These are phyloP conservation scores for Micromonas pusilla DNA, from an alignment of 139 green algal species.

Conservation along the genomic window DNA sequence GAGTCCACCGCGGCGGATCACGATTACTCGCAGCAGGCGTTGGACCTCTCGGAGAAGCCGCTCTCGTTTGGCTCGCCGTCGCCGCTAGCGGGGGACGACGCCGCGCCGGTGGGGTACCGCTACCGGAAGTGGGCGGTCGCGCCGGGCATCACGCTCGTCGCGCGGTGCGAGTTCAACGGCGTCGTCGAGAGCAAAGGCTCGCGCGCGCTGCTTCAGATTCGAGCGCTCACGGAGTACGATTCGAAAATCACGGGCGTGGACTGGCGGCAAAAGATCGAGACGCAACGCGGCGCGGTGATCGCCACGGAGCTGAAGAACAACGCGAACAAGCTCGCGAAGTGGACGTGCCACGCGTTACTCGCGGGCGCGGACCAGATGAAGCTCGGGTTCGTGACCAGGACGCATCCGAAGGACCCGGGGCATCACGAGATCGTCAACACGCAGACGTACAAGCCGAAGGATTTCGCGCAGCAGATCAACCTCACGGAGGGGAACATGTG, in stretches of 20 bases:
- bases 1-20: constrained; percentile 90
- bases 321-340: constrained; percentile 93
- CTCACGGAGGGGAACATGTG: constrained; percentile 92
- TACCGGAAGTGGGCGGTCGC: constrained; percentile 79
- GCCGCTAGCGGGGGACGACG: constrained; percentile 43
- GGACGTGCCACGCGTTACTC: constrained; percentile 86
- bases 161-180: constrained; percentile 86
- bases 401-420: constrained; percentile 58
- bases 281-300: constrained; percentile 82
- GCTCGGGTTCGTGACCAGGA: constrained; percentile 69
- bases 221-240: constrained; percentile 96
- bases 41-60: constrained; percentile 19
- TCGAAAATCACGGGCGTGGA: constrained; percentile 62
- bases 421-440: constrained; percentile 87
- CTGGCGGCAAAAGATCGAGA: constrained; percentile 93
- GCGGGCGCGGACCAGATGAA: constrained; percentile 84
- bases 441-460: constrained; percentile 72
- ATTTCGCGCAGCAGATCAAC: constrained; percentile 88
- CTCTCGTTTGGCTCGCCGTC: constrained; percentile 50
- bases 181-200: constrained; percentile 54
- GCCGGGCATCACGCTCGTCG: constrained; percentile 58
- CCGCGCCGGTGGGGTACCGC: constrained; percentile 44
- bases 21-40: constrained; percentile 81
- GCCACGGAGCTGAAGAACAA: constrained; percentile 98
- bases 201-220: constrained; percentile 66